phyloP scores from a whole-genome alignment of 140 eudicot species.

The Bidens hawaiensis region DNA sequence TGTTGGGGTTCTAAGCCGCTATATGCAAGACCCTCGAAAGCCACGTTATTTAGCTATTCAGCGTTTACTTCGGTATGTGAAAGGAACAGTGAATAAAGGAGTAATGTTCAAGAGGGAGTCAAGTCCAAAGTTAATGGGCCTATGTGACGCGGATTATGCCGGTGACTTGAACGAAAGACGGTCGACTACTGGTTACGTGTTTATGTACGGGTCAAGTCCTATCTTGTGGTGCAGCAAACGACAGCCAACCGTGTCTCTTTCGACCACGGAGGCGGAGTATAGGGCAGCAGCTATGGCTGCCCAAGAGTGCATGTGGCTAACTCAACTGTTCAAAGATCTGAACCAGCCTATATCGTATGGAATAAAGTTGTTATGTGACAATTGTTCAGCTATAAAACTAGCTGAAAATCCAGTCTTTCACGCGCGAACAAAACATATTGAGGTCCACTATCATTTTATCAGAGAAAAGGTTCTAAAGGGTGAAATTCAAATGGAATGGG shows the following conservation, averaged over 20 bases:
- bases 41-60: background rate
- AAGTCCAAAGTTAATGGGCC: background rate
- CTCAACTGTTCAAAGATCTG: background rate
- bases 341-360: background rate
- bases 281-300: too few relatives aligned
- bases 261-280: too few relatives aligned
- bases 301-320: background rate
- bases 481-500: background rate
- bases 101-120: background rate
- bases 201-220: too few relatives aligned
- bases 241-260: too few relatives aligned
- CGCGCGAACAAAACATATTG: too few relatives aligned
- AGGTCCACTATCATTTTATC: too few relatives aligned
- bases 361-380: background rate
- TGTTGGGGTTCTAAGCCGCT: background rate
- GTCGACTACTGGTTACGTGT: background rate
- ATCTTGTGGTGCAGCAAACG: too few relatives aligned
- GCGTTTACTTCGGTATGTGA: background rate
- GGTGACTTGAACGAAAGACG: too few relatives aligned
- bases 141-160: background rate
- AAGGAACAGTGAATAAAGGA: background rate
- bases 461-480: too few relatives aligned
- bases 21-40: background rate
- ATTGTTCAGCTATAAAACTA: background rate
- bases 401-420: background rate